A percentile compares a stretch with the other conserved stretches of the same genome.
Evolutionary conservation across 345 rosid genomes (phyloP).

Genomic region (Kernera saxatilis): DNA sequence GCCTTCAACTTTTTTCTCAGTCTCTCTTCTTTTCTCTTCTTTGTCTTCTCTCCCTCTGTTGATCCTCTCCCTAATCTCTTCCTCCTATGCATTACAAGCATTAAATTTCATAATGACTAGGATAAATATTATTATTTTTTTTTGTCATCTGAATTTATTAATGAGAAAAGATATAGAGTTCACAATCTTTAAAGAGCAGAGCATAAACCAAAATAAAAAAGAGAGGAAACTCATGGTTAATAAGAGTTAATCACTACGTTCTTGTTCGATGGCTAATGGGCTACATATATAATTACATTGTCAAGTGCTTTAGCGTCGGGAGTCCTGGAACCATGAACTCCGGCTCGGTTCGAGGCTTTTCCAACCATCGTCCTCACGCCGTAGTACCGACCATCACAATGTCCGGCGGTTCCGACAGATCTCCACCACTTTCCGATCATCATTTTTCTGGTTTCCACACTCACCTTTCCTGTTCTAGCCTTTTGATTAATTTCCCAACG

Average conservation of each 20-base stretch:
- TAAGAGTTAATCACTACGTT: no score
- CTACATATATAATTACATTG: conserved; percentile 7
- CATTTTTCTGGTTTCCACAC: neutral
- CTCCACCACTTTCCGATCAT: conserved; percentile 18
- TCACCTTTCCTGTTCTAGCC: neutral
- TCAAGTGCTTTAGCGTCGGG: conserved; percentile 24
- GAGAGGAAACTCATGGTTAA: no score
- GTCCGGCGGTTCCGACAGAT: neutral
- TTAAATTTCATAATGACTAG: neutral
- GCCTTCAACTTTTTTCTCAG: conserved; percentile 13
- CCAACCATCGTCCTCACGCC: conserved; percentile 26
- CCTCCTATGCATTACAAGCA: conserved; percentile 3
- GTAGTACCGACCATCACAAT: neutral
- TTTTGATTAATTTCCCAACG: neutral
- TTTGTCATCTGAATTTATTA: no score
- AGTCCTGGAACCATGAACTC: conserved; percentile 28
- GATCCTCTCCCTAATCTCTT: conserved; percentile 23
- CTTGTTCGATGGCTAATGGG: neutral
- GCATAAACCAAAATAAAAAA: no score
- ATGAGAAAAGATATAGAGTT: no score
- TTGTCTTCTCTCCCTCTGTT: conserved; percentile 16
- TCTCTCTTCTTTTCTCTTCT: conserved; percentile 6
- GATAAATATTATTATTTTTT: no score
- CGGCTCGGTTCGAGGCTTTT: conserved; percentile 28
- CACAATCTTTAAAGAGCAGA: no score